Percentiles rank a stretch among this genome's conserved stretches.
Evolutionary conservation across 2,329 filamentous ascomycete species (phyloP).

Genomic region (Hypoxylon sp.): DNA sequence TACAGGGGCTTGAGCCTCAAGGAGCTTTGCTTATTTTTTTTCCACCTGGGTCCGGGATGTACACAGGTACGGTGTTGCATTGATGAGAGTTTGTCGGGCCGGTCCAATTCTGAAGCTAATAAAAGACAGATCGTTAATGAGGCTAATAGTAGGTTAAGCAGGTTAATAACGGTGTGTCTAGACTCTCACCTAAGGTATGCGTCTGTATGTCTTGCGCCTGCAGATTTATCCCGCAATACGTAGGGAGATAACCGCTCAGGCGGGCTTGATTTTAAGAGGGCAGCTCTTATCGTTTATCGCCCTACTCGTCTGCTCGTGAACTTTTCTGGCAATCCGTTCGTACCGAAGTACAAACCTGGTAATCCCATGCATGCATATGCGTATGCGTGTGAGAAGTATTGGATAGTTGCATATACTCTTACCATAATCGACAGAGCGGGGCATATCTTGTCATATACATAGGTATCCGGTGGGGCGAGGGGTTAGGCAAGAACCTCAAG

Average conservation of each 20-base stretch:
- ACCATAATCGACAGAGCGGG: conserved; percentile 8
- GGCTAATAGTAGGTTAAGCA: conserved; percentile 8
- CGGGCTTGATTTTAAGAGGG: conserved; percentile 20
- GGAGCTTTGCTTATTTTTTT: conserved; percentile 2
- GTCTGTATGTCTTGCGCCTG: conserved; percentile 36
- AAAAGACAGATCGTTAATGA: conserved; percentile 4
- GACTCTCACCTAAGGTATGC: conserved; percentile 5
- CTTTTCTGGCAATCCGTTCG: conserved; percentile 29
- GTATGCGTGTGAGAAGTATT: background rate
- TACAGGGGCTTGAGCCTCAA: conserved; percentile 30
- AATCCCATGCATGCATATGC: conserved; percentile 11
- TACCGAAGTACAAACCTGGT: conserved; percentile 3
- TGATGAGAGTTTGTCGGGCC: conserved; percentile 19
- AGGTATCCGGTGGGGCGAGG: background rate
- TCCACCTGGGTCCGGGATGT: background rate
- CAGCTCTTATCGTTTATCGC: conserved; percentile 11
- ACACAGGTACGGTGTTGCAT: conserved; percentile 13
- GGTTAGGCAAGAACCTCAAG: background rate
- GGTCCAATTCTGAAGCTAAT: conserved; percentile 20
- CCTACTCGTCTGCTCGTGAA: conserved; percentile 9
- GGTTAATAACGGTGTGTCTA: conserved; percentile 11
- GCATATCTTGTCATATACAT: conserved; percentile 3
- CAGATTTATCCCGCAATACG: conserved; percentile 31
- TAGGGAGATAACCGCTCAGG: conserved; percentile 11
- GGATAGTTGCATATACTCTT: background rate